phyloP scores from a whole-genome alignment of 106 monocot genomes.

The Dendrobium officinale region DNA sequence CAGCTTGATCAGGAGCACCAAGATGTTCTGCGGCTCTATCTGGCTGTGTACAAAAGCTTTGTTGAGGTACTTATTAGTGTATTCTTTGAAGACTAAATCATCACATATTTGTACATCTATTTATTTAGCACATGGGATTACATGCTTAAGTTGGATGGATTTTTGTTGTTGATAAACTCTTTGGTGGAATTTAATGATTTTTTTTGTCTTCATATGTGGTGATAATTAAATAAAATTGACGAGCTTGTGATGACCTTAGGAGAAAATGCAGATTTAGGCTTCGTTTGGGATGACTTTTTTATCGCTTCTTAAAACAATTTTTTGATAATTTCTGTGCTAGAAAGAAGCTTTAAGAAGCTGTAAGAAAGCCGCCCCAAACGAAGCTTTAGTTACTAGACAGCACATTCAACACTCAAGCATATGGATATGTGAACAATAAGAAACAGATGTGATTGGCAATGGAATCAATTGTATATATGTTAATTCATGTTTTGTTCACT shows the following conservation, averaged over 20 bases:
- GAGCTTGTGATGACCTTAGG: background rate
- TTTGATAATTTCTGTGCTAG: no score
- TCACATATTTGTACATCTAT: background rate
- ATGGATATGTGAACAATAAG: background rate
- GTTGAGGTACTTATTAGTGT: conserved; percentile 56
- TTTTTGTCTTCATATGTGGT: background rate
- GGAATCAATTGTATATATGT: background rate
- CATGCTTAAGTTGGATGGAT: background rate
- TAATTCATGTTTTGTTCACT: background rate
- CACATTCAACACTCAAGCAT: background rate
- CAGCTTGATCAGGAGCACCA: conserved; percentile 59
- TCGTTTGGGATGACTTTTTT: no score
- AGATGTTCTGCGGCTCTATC: conserved; percentile 74
- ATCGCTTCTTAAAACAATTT: no score
- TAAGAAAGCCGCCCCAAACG: no score
- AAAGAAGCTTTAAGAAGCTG: no score
- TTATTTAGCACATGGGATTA: background rate
- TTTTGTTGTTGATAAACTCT: background rate
- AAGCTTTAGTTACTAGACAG: background rate
- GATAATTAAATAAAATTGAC: background rate
- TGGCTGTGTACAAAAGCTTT: conserved; percentile 90
- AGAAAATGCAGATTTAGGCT: background rate
- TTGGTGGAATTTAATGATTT: background rate
- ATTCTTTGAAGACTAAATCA: background rate
- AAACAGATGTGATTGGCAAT: no score